Base-by-base conservation (phyloP, 768 basidiomycete species). In the Lactarius hatsudake region DNA sequence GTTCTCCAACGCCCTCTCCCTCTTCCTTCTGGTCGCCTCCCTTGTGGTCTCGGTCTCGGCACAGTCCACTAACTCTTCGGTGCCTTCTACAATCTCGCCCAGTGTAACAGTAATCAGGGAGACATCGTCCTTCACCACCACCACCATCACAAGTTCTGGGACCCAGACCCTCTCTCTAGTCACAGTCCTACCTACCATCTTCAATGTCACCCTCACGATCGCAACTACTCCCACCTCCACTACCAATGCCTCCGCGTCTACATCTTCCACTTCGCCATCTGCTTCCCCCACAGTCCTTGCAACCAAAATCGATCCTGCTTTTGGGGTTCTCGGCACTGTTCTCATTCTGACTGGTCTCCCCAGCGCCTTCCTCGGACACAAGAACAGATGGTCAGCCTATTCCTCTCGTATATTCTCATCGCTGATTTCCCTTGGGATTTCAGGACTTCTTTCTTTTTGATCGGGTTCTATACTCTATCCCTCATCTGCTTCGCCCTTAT, bases 401-500 rank as follows among this genome's bases (percentile, higher is more conserved):
- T 55, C 65, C 68, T 18, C 23, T 63, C 63, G 26, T 64, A 62
- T 68, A 70, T 58, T 66, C 57, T 56, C 56, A 58, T 59, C 63
- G 73, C 70, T 70, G 69, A 64, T 56, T 62, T 57, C 65, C 63
- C 40, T 60, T 60, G 55, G 17, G 6, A 17, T 36, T 34, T 7
- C 75, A 94, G 93, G 92, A 91, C 92, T 23, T 95, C 94, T 15
- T 90, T 96, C 81, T 96, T 97, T 78, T 82, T 98, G 72, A 89
- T 92, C 69, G 93, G 94, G 51, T 94, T 94, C 78, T 98, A 97
- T 79, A 86, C 91, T 55, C 81, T 95, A 55, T 85, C 94, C 28
- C 85, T 97, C 70, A 86, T 91, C 73, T 93, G 93, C 74, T 81
- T 93, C 73, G 89, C 93, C 70, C 85, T 98, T 72, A 93, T 98